A percentile compares a stretch with the other conserved stretches of the same genome.
Conservation (phyloP, 2,329 filamentous ascomycete genomes). For the Myriosclerotinia scirpicola region DNA sequence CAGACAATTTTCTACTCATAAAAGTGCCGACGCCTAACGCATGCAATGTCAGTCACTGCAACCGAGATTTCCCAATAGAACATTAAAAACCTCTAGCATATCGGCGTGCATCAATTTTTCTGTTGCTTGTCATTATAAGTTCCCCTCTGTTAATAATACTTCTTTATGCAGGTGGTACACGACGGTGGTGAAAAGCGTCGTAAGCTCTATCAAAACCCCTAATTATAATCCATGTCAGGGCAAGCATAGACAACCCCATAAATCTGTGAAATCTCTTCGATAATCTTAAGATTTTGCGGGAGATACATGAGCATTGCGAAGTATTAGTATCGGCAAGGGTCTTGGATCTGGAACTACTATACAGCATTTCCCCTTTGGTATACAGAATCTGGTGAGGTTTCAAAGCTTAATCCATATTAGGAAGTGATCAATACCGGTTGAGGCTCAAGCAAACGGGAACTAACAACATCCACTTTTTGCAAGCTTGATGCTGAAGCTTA, state of each 20-base stretch:
- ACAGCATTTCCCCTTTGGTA: not conserved
- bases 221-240: not conserved
- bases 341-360: too few relatives aligned
- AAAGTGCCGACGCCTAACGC: not conserved
- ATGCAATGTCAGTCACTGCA: not conserved
- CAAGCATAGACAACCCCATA: not conserved
- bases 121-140: not conserved
- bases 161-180: not conserved
- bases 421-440: not conserved
- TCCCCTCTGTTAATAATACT: not conserved
- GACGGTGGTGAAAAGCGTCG: slow-evolving; percentile 2
- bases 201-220: slow-evolving; percentile 1
- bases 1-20: not conserved
- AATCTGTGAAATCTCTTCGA: not conserved
- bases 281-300: not conserved
- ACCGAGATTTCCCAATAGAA: too few relatives aligned
- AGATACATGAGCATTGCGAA: not conserved
- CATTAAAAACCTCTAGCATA: not conserved
- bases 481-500: slow-evolving; percentile 6
- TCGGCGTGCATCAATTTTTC: not conserved
- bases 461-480: not conserved
- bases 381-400: not conserved
- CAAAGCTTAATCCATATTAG: not conserved
- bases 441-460: not conserved
- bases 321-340: too few relatives aligned